Evolutionary conservation across 768 basidiomycete genomes (phyloP).

Genomic region (Lentinus brumalis): DNA sequence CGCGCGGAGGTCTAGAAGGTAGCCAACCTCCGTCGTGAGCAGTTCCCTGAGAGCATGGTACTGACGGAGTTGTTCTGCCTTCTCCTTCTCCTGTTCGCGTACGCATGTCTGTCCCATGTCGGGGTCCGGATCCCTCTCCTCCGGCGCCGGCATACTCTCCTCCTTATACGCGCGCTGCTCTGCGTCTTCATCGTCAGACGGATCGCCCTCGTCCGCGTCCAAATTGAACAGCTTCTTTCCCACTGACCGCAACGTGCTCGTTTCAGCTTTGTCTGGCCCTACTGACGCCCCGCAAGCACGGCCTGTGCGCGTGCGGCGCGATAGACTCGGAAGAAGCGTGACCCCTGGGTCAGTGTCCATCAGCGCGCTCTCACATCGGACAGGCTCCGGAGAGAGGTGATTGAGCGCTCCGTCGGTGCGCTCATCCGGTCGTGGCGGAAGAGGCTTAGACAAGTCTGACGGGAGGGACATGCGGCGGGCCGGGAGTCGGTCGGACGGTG

Average conservation of each 20-base stretch:
- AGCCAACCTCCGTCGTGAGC: constrained; percentile 81
- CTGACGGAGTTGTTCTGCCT: constrained; percentile 25
- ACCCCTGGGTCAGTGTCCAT: constrained; percentile 2
- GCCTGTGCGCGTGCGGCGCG: constrained; percentile 9
- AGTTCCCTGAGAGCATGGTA: constrained; percentile 85
- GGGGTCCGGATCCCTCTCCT: constrained; percentile 6
- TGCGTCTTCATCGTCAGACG: constrained; percentile 12
- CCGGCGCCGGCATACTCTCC: neutral
- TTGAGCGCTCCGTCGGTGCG: constrained; percentile 7
- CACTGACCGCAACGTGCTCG: neutral
- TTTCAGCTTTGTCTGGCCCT: neutral
- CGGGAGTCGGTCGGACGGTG: neutral
- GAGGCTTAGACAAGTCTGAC: constrained; percentile 18
- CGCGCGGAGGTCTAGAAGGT: constrained; percentile 74
- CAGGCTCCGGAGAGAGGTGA: constrained; percentile 11
- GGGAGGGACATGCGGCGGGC: constrained; percentile 20
- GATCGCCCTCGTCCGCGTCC: constrained; percentile 15
- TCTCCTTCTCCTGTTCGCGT: constrained; percentile 8
- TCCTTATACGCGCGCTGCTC: neutral
- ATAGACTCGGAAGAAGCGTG: constrained; percentile 19
- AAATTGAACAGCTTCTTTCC: constrained; percentile 24
- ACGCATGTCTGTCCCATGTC: constrained; percentile 3
- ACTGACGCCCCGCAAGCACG: neutral
- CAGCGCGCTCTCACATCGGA: neutral
- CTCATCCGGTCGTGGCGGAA: constrained; percentile 7